phyloP scores from a whole-genome alignment of 1,284 basidiomycete genomes.

The Cryptococcus sp. region DNA sequence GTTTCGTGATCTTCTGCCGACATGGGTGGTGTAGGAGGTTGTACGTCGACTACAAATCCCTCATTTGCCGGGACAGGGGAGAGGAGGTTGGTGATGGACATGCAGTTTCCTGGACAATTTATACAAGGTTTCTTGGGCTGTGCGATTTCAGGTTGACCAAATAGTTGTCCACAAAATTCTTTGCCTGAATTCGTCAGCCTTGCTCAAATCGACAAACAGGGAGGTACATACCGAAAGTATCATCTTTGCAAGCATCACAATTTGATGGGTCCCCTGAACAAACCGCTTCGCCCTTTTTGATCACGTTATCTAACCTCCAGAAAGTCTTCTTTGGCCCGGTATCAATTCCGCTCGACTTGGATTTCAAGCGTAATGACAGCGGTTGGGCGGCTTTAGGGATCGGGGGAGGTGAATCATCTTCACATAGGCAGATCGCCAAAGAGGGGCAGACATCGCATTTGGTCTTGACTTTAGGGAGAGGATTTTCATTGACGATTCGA shows the following conservation, averaged over 20 bases:
- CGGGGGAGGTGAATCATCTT: conserved; percentile 6
- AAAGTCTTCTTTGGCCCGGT: conserved; percentile 16
- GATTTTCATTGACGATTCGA: conserved; percentile 18
- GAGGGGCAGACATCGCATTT: neutral
- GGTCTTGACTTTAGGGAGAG: neutral
- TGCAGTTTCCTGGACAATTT: conserved; percentile 29
- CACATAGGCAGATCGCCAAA: neutral
- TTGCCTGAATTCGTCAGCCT: conserved; percentile 53
- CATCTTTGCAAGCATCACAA: conserved; percentile 46
- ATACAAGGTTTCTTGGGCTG: conserved; percentile 20
- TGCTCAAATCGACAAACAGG: neutral
- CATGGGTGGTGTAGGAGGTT: conserved; percentile 2
- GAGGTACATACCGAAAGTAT: conserved; percentile 40
- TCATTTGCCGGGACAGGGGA: conserved; percentile 5
- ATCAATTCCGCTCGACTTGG: conserved; percentile 3
- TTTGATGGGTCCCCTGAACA: conserved; percentile 48
- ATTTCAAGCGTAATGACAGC: conserved; percentile 12
- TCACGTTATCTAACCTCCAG: conserved; percentile 27
- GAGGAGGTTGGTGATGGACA: conserved; percentile 20
- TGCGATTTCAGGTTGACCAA: conserved; percentile 50
- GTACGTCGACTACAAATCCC: neutral
- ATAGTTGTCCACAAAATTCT: conserved; percentile 76
- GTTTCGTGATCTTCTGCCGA: conserved; percentile 48
- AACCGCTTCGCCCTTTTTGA: conserved; percentile 28
- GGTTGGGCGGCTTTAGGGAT: conserved; percentile 6